Conservation (phyloP, 2,329 filamentous ascomycete genomes). For the Coleophoma cylindrospora region DNA sequence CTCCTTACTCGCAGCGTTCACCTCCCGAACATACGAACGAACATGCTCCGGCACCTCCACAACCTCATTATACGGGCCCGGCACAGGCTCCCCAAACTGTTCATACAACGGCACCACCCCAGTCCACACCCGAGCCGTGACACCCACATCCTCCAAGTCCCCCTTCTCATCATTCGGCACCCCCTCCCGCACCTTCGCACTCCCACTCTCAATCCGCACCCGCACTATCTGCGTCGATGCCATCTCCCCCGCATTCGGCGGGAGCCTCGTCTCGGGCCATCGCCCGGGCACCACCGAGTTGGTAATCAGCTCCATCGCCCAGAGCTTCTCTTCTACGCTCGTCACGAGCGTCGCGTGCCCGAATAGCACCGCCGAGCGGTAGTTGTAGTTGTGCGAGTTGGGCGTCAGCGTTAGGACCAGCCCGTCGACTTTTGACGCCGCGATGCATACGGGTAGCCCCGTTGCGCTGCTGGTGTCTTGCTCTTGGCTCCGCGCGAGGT, state of each 20-base stretch:
- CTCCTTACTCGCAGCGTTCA: conserved; percentile 37
- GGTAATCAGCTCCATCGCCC: conserved; percentile 74
- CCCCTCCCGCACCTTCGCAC: conserved; percentile 69
- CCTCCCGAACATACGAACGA: conserved; percentile 41
- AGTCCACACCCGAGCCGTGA: conserved; percentile 44
- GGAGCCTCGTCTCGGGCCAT: conserved; percentile 64
- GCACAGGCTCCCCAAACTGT: conserved; percentile 42
- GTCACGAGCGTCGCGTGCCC: conserved; percentile 66
- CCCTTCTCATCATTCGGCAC: conserved; percentile 50
- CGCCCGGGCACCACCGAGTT: conserved; percentile 65
- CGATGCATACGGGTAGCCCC: conserved; percentile 68
- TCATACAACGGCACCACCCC: conserved; percentile 60
- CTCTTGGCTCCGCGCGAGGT: conserved; percentile 39
- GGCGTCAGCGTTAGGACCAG: conserved; percentile 75
- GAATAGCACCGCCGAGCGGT: conserved; percentile 74
- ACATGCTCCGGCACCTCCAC: conserved; percentile 49
- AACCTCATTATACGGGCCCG: conserved; percentile 17
- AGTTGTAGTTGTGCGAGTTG: conserved; percentile 84
- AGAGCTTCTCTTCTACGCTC: conserved; percentile 65
- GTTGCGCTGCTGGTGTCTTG: conserved; percentile 12
- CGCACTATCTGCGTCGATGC: conserved; percentile 67
- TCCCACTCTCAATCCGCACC: conserved; percentile 64
- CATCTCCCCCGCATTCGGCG: conserved; percentile 69
- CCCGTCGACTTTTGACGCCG: conserved; percentile 72
- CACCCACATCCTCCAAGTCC: conserved; percentile 38